A percentile compares a stretch with the other conserved stretches of the same genome.
Evolutionary conservation across 2,329 filamentous ascomycete species (phyloP).

Genomic region (Daldinia sp.): DNA sequence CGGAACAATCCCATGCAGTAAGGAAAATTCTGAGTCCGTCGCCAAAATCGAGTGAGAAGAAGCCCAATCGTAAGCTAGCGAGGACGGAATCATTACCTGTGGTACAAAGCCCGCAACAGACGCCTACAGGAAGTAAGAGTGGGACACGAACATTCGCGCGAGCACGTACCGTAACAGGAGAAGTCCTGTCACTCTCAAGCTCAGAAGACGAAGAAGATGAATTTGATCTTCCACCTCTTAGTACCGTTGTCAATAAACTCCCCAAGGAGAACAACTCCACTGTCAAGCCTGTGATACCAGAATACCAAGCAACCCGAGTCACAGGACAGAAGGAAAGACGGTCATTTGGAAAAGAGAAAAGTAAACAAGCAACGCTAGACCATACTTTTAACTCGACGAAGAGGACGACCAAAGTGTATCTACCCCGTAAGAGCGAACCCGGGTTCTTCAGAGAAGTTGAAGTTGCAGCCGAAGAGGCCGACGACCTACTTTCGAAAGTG

Average conservation of each 20-base stretch:
- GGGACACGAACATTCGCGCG: slow-evolving; percentile 35
- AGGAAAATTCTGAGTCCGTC: slow-evolving; percentile 36
- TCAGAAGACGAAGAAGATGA: slow-evolving; percentile 43
- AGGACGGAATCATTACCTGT: slow-evolving; percentile 49
- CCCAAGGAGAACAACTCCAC: slow-evolving; percentile 11
- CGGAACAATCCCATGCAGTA: not conserved
- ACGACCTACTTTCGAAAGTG: slow-evolving; percentile 31
- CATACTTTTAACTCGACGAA: slow-evolving; percentile 33
- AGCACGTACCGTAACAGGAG: slow-evolving; percentile 44
- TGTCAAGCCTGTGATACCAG: not conserved
- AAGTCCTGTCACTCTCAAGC: slow-evolving; percentile 29
- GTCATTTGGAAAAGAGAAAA: slow-evolving; percentile 2
- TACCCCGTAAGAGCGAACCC: slow-evolving; percentile 53
- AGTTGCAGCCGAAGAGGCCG: slow-evolving; percentile 48
- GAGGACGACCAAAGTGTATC: slow-evolving; percentile 55
- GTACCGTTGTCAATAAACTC: slow-evolving; percentile 31
- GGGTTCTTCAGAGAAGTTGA: slow-evolving; percentile 58
- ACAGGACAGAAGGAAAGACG: not conserved
- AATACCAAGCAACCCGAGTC: not conserved
- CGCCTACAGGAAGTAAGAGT: not conserved
- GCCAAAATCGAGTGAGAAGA: slow-evolving; percentile 34
- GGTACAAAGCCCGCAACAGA: slow-evolving; percentile 19
- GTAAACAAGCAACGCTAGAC: slow-evolving; percentile 39
- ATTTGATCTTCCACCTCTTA: slow-evolving; percentile 47
- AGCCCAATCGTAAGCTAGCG: slow-evolving; percentile 46